Evolutionary conservation across 2,329 filamentous ascomycete species (phyloP), one percentile per base, ranked within the genome.

Genomic region (Knufia fluminis): DNA sequence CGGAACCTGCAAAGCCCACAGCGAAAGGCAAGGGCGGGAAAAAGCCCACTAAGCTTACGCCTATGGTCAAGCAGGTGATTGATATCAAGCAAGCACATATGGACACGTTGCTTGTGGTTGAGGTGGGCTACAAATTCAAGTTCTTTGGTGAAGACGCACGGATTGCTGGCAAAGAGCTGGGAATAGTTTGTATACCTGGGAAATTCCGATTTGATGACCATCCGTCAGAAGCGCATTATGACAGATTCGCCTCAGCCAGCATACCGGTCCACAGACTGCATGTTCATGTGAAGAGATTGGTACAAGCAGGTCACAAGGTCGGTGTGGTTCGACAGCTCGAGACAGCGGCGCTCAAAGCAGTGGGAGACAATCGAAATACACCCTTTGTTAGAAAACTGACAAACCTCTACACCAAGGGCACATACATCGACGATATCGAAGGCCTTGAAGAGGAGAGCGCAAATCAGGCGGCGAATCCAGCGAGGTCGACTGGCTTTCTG

Each of bases 141-240:
- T 95, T 98, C 71, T 95, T 95, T 62, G 92, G 92, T 9, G 91
- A 97, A 61, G 92, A 98, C 70, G 92, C 92, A 7, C 79, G 89
- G 47, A 79, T 81, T 48, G 92, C 91, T 3, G 86, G 90, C 10
- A 94, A 91, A 65, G 88, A 91, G 64, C 74, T 98, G 43, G 86
- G 88, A 52, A 96, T 98, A 58, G 85, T 98, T 33, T 98, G 92
- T 65, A 96, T 98, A 59, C 91, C 92, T 0, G 92, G 92, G 31
- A 97, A 96, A 63, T 81, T 91, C 66, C 79, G 91, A 61, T 98
- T 90, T 61, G 91, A 98, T 63, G 91, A 97, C 64, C 88, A 94
- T 64, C 79, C 84, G 0, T 96, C 90, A 0, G 92, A 98, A 69
- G 87, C 91, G 17, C 91, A 98, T 63, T 72, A 95, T 16, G 84